phyloP scores from a whole-genome alignment of 495 filamentous ascomycete species.

The Astrocystis sublimbata region DNA sequence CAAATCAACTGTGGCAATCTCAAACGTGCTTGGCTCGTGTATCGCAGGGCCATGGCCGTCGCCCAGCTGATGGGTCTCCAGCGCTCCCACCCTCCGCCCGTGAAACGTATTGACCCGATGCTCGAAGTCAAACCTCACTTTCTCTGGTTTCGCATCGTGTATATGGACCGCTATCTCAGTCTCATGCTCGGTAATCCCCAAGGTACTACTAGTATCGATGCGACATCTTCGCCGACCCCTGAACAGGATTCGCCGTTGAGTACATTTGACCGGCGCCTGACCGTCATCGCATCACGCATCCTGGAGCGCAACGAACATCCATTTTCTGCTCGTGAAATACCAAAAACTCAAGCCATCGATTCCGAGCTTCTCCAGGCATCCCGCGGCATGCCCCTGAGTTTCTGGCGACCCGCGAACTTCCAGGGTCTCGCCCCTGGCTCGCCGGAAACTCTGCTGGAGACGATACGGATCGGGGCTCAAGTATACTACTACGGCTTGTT shows the following conservation, averaged over 20 bases:
- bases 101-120: neutral
- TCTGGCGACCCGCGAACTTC: no score
- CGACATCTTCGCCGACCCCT: no score
- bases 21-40: neutral
- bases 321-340: no score
- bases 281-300: neutral
- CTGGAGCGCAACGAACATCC: no score
- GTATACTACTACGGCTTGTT: slow-evolving; percentile 1
- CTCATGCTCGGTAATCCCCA: neutral
- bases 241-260: no score
- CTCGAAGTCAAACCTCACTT: neutral
- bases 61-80: slow-evolving; percentile 5
- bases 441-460: no score
- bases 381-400: no score
- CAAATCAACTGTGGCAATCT: neutral
- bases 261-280: neutral
- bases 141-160: slow-evolving; percentile 7
- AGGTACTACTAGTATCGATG: no score
- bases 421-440: no score
- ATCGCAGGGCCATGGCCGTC: neutral
- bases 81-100: neutral
- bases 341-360: no score
- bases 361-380: no score
- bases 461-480: neutral
- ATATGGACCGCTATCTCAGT: neutral